A percentile compares a stretch with the other conserved stretches of the same genome.
phyloP scores from a whole-genome alignment of 1,284 basidiomycete genomes.

The Tetrapyrgos nigripes region DNA sequence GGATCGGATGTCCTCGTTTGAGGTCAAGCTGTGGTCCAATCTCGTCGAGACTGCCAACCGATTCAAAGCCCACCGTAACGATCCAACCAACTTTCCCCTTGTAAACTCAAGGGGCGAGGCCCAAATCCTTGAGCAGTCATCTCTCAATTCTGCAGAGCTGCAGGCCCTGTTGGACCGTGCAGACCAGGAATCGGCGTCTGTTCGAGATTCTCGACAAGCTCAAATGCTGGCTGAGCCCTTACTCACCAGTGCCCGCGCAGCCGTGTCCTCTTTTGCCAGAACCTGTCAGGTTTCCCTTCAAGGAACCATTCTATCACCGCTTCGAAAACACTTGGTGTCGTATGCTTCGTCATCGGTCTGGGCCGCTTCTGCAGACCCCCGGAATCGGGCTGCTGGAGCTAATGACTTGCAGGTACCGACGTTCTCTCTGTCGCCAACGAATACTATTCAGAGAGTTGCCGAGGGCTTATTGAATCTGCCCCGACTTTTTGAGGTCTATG shows the following conservation, averaged over 20 bases:
- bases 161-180: conserved; percentile 65
- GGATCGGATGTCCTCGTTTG: conserved; percentile 72
- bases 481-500: conserved; percentile 93
- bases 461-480: conserved; percentile 95
- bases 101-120: conserved; percentile 75
- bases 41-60: conserved; percentile 64
- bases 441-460: conserved; percentile 86
- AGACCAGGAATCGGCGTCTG: conserved; percentile 46
- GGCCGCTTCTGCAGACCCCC: conserved; percentile 60
- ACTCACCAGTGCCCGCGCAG: conserved; percentile 61
- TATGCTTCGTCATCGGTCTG: conserved; percentile 80
- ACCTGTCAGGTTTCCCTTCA: conserved; percentile 83
- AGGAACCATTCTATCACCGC: conserved; percentile 83
- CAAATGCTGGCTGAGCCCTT: conserved; percentile 43
- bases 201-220: conserved; percentile 14
- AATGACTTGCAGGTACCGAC: conserved; percentile 86
- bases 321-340: conserved; percentile 75
- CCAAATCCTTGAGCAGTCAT: conserved; percentile 78
- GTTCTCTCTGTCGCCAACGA: conserved; percentile 92
- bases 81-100: conserved; percentile 60
- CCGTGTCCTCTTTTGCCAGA: conserved; percentile 73
- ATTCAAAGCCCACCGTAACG: conserved; percentile 60
- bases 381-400: conserved; percentile 43
- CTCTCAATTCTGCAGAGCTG: conserved; percentile 82
- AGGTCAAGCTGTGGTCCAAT: conserved; percentile 65